Conservation (phyloP, 208 protist genomes). For the Leishmania lainsoni region DNA sequence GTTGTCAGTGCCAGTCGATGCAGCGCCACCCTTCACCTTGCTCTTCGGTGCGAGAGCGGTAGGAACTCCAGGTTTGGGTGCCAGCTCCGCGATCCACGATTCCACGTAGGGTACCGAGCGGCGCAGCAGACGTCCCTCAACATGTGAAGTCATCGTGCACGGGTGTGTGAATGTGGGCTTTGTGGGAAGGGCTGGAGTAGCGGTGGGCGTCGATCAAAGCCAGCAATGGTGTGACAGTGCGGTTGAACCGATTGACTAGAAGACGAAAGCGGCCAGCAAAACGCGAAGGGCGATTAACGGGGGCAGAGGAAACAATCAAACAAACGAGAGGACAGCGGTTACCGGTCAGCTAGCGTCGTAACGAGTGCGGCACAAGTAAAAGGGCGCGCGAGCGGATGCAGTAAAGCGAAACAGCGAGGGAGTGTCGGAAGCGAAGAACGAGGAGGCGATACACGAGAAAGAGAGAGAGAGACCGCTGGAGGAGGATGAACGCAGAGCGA, state of each 20-base stretch:
- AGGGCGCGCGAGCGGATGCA: neutral
- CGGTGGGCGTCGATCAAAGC: neutral
- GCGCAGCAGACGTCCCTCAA: constrained; percentile 77
- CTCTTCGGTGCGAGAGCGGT: constrained; percentile 16
- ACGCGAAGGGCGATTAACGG: neutral
- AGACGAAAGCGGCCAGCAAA: neutral
- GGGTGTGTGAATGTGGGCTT: neutral
- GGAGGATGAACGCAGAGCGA: neutral
- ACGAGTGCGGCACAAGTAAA: neutral
- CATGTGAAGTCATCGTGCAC: constrained; percentile 38
- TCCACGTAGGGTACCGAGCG: constrained; percentile 82
- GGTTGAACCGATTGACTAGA: neutral
- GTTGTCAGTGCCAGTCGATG: constrained; percentile 18
- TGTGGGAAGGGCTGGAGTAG: neutral
- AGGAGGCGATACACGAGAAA: neutral
- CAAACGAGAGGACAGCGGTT: neutral
- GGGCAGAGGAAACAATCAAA: neutral
- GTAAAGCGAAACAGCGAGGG: neutral
- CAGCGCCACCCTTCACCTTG: constrained; percentile 23
- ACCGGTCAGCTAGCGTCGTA: neutral
- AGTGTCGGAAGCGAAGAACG: neutral
- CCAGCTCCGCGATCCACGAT: constrained; percentile 74
- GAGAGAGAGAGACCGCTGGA: neutral
- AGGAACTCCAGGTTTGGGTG: constrained; percentile 23
- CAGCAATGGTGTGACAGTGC: neutral